These are phyloP conservation scores for Eimeria praecox DNA, from an alignment of 169 alveolate species.

Conservation along the genomic window DNA sequence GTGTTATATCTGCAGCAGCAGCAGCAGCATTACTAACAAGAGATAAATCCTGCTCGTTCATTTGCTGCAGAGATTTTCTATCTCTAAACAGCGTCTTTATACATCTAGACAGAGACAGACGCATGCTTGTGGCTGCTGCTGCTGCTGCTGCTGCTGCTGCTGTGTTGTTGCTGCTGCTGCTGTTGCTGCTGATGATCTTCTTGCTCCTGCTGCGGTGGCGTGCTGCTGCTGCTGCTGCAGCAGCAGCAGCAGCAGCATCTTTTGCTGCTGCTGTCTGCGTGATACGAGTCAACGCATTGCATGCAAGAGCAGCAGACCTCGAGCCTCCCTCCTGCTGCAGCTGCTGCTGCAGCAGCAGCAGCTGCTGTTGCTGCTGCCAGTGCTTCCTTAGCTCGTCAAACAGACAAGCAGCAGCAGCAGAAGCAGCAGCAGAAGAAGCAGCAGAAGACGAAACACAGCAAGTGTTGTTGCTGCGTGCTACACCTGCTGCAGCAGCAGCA, in stretches of 20 bases:
- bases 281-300: slow-evolving; percentile 4
- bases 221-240: not conserved
- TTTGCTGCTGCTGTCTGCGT: not conserved
- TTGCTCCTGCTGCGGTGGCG: not conserved
- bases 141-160: not conserved
- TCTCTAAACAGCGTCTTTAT: not conserved
- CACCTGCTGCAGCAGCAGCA: not conserved
- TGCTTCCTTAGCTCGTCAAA: not conserved
- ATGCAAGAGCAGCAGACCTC: slow-evolving; percentile 44
- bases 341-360: not conserved
- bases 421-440: not conserved
- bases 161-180: not conserved
- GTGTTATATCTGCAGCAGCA: not conserved
- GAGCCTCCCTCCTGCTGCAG: slow-evolving; percentile 33
- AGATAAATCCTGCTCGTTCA: slow-evolving; percentile 17
- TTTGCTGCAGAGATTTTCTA: not conserved
- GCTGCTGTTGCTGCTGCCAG: slow-evolving; percentile 49
- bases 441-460: not conserved
- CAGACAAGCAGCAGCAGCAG: slow-evolving; percentile 27
- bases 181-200: not conserved
- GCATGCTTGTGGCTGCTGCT: not conserved
- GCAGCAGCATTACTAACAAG: slow-evolving; percentile 11
- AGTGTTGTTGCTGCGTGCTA: not conserved
- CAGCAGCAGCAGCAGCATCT: slow-evolving; percentile 32
- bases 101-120: not conserved